Conservation (phyloP, 306 rosid species). For the Bauhinia variegata region DNA sequence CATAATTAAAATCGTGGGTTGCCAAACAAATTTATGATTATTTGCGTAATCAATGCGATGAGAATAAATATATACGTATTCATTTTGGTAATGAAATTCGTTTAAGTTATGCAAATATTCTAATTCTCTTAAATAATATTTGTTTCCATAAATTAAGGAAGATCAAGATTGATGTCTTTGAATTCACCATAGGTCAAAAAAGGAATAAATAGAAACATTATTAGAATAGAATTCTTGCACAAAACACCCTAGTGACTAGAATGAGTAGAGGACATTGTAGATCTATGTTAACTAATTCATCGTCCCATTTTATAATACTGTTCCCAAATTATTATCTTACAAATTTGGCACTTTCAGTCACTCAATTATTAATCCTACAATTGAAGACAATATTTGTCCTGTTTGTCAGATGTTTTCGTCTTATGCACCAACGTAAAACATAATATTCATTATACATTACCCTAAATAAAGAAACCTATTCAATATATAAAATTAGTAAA, state of each 20-base stretch:
- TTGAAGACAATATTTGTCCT: conserved; percentile 33
- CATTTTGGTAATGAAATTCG: conserved; percentile 25
- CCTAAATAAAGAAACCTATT: not conserved
- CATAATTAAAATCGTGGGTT: not conserved
- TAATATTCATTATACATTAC: not conserved
- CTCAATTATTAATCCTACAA: conserved; percentile 34
- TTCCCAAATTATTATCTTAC: not conserved
- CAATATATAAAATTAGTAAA: conserved; percentile 1
- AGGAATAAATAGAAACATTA: conserved; percentile 2
- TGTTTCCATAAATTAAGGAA: conserved; percentile 32
- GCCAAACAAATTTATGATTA: conserved; percentile 7
- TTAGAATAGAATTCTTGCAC: conserved; percentile 7
- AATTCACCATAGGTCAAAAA: not conserved
- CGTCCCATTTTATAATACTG: not conserved
- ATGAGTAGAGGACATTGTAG: not conserved
- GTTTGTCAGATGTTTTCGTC: conserved; percentile 17
- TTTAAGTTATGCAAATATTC: no score
- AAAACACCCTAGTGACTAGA: not conserved
- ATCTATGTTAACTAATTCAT: no score
- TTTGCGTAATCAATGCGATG: conserved; percentile 22
- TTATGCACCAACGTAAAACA: not conserved
- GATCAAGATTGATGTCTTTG: not conserved
- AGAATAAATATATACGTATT: conserved; percentile 34
- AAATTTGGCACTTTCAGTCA: conserved; percentile 27
- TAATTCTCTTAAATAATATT: not conserved